phyloP scores from a whole-genome alignment of 805 yeast genomes.

The Limtongia smithiae region DNA sequence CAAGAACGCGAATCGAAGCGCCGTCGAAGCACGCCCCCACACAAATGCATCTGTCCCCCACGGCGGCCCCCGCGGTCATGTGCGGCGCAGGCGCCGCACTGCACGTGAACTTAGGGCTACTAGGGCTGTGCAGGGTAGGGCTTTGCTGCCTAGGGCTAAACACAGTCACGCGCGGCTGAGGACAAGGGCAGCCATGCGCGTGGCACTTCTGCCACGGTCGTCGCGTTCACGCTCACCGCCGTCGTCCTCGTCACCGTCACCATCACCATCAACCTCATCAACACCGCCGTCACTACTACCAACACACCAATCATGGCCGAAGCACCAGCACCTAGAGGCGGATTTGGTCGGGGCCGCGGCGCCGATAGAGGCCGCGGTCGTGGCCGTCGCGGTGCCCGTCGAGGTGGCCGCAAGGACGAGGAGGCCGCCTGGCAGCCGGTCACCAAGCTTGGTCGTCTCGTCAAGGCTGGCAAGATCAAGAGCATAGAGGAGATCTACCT shows the following conservation, averaged over 20 bases:
- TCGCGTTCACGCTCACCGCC: too few relatives aligned
- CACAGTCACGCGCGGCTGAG: background rate
- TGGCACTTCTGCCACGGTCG: too few relatives aligned
- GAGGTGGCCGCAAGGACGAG: conserved; percentile 81
- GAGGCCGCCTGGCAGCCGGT: conserved; percentile 99
- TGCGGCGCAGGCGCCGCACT: too few relatives aligned
- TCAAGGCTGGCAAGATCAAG: conserved; percentile 96
- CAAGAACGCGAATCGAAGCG: too few relatives aligned
- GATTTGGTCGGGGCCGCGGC: conserved; percentile 48
- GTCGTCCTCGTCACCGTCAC: background rate
- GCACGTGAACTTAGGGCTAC: too few relatives aligned
- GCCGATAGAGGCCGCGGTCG: conserved; percentile 46
- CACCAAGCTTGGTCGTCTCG: conserved; percentile 99
- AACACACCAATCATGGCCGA: conserved; percentile 34
- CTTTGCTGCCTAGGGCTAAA: background rate
- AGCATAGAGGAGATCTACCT: conserved; percentile 97
- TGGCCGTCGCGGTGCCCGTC: conserved; percentile 59
- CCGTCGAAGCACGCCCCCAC: too few relatives aligned
- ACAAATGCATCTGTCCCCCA: too few relatives aligned
- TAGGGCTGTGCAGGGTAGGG: background rate
- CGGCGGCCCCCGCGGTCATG: too few relatives aligned
- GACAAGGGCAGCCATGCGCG: too few relatives aligned
- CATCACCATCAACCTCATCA: background rate
- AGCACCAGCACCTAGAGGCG: conserved; percentile 39
- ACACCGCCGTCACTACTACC: conserved; percentile 3